Evolutionary conservation across 225 moss, liverwort and hornwort genomes (phyloP), one percentile per base, ranked within the genome.

Genomic region (Polytrichum commune): DNA sequence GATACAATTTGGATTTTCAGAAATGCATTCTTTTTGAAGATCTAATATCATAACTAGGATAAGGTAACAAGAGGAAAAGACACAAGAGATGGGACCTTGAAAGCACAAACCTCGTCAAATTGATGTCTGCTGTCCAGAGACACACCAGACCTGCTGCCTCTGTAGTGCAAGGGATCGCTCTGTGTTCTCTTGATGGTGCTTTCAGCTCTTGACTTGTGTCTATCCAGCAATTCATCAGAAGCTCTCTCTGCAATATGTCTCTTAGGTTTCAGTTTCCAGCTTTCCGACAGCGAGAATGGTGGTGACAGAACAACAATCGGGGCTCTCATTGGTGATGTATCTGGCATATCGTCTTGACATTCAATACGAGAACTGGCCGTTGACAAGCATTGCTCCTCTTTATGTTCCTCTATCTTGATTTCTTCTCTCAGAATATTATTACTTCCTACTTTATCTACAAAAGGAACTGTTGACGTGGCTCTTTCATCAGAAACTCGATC

Each of bases 301-400:
- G 82, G 82, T n/a, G 82, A 78, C 54, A 71, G 68, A 60, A 82
- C 74, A 54, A 73, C 67, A 71, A 78, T 64, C 46, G 75, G 64
- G 38, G 72, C 65, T 62, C 71, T 72, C 75, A 68, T 72, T 65
- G 56, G 75, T 66, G 72, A 75, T 72, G 72, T 75, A 35, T 82
- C 69, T 60, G 71, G 62, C 29, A 63, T 70, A 25, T 70, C 22
- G 46, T 81, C 68, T 60, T 70, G 58, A 63, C 55, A 74, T 58
- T 77, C 81, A 71, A 66, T 63, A 25, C 67, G 71, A 6, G 77
- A 81, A 67, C 74, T 71, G 71, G 71, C 71, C 56, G 71, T 60
- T 38, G 77, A 81, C 35, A 70, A 73, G 56, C 73, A 58, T n/a
- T 23, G 58, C 20, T 58, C 58, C 58, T 58, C 58, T 24, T n/a